Evolutionary conservation across 805 yeast genomes (phyloP), one percentile per base, ranked within the genome.

Genomic region (Candida verbasci): DNA sequence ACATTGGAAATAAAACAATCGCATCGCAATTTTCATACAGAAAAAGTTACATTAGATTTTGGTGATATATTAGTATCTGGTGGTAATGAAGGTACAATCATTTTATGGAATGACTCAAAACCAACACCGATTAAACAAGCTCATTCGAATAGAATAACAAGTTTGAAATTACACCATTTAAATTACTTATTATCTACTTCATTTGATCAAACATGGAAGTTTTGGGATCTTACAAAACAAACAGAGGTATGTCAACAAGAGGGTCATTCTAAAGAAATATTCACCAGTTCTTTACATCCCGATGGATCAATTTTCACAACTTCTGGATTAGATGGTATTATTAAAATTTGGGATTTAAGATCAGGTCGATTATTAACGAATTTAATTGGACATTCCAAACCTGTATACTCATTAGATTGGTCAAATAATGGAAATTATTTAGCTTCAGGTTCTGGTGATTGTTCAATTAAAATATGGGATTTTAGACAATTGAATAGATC

Each of bases 381-480:
- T 8, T 56, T 87, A 3, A 65, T 69, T 20, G 85, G 85, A 1
- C 97, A 93, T 56, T 72, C 76, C 6, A 73, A 78, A 40, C 87
- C 86, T 0, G 74, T 91, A 1, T 78, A 85, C 55, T 62, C 80
- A 1, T 52, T 81, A 29, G 86, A 76, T 45, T 91, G 94, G 84
- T 68, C 89, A 3, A 69, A 74, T 1, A 81, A 85, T 56, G 95
- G 96, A 1, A 71, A 71, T 46, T 80, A 81, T 34, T 48, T 87
- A 3, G 88, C 88, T 3, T 80, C 91, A 0, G 97, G 89, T 3
- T 79, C 94, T 40, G 91, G 83, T 0, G 97, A 91, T 58, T 78
- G 87, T 21, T 61, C 78, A 2, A 71, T 87, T 8, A 82, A 83
- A 48, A 68, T 89, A 2, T 91, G 97, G 97, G 98, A 91, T 61